phyloP scores from a whole-genome alignment of 2,329 filamentous ascomycete genomes.

The Dothideomycetes sp. region DNA sequence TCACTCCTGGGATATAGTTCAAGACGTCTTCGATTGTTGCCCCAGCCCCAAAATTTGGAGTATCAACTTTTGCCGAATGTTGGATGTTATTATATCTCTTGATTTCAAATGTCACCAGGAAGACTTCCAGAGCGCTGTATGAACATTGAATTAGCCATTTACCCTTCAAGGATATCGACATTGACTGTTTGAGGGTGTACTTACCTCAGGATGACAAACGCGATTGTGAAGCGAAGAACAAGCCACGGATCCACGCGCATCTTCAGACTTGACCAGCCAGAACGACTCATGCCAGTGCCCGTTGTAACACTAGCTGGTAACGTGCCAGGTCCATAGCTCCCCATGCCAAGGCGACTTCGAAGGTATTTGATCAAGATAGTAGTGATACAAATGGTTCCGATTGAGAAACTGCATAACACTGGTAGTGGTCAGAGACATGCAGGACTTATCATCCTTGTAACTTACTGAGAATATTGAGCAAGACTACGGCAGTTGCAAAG shows the following conservation, averaged over 20 bases:
- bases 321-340: constrained; percentile 5
- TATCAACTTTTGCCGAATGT: too few relatives aligned
- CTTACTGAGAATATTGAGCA: constrained; percentile 10
- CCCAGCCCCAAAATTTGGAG: constrained; percentile 9
- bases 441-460: too few relatives aligned
- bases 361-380: constrained; percentile 13
- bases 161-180: background rate
- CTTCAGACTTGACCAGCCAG: constrained; percentile 1
- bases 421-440: background rate
- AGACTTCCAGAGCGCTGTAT: constrained; percentile 11
- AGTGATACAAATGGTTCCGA: constrained; percentile 12
- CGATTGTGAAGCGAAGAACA: constrained; percentile 11
- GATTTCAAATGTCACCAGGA: constrained; percentile 9
- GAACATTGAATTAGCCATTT: background rate
- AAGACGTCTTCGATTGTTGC: constrained; percentile 9
- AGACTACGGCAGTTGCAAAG: constrained; percentile 3
- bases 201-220: constrained; percentile 11
- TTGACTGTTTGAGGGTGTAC: background rate
- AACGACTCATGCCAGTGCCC: constrained; percentile 2
- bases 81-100: constrained; percentile 7
- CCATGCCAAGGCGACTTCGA: constrained; percentile 7
- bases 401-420: constrained; percentile 11
- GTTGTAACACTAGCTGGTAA: background rate
- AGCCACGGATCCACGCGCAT: constrained; percentile 11
- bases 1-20: constrained; percentile 11